Evolutionary conservation across 768 basidiomycete genomes (phyloP).

Genomic region (Kwoniella heveanensis): DNA sequence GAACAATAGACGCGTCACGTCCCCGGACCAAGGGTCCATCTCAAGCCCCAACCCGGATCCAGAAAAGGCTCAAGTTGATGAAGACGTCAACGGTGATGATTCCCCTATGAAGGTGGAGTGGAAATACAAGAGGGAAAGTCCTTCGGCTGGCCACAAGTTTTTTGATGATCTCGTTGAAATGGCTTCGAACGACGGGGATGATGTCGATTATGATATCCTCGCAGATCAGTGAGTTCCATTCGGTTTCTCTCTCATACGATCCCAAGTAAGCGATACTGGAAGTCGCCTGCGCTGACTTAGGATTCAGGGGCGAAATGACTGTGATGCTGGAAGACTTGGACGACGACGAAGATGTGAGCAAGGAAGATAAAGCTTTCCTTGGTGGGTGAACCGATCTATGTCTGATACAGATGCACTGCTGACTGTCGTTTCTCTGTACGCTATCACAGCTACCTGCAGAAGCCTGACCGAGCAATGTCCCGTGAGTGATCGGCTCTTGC

Average conservation of each 20-base stretch:
- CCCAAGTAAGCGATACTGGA: too few species aligned
- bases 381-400: conserved; percentile 1
- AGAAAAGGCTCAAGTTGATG: too few species aligned
- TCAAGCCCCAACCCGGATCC: too few species aligned
- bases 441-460: conserved; percentile 7
- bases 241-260: too few species aligned
- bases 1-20: neutral
- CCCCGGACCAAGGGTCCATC: neutral
- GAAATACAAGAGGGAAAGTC: neutral
- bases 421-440: neutral
- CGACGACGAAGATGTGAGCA: conserved; percentile 10
- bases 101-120: neutral
- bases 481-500: conserved; percentile 10
- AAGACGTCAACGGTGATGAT: neutral
- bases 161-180: conserved; percentile 9
- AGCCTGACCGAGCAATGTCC: conserved; percentile 16
- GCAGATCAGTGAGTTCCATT: conserved; percentile 12
- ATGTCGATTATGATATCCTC: conserved; percentile 5
- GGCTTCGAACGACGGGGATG: neutral
- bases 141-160: conserved; percentile 5
- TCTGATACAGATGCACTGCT: neutral
- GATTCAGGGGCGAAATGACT: conserved; percentile 6
- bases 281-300: too few species aligned
- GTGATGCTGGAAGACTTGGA: conserved; percentile 7
- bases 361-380: conserved; percentile 16